Evolutionary conservation across 805 yeast species (phyloP).

Genomic region (Kodamaea kakaduensis): DNA sequence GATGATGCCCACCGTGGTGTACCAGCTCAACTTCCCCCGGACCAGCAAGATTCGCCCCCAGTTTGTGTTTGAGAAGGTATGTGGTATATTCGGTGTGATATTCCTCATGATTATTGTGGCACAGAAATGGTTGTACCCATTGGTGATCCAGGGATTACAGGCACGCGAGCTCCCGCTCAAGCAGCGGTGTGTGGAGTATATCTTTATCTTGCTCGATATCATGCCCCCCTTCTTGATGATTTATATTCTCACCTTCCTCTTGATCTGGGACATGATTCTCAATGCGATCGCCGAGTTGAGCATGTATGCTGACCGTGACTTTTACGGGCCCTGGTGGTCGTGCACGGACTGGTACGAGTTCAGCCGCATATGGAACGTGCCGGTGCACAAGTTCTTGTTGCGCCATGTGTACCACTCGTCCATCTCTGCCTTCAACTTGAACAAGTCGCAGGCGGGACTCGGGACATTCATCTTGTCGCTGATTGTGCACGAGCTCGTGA

Average conservation of each 20-base stretch:
- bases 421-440: slow-evolving; percentile 67
- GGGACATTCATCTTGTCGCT: slow-evolving; percentile 78
- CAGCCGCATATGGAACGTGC: slow-evolving; percentile 90
- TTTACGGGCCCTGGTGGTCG: slow-evolving; percentile 98
- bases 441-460: slow-evolving; percentile 65
- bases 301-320: slow-evolving; percentile 81
- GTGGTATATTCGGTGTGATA: slow-evolving; percentile 86
- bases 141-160: slow-evolving; percentile 56
- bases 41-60: slow-evolving; percentile 63
- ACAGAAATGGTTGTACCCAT: slow-evolving; percentile 70
- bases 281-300: slow-evolving; percentile 89
- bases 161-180: slow-evolving; percentile 47
- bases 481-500: slow-evolving; percentile 83
- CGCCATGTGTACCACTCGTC: slow-evolving; percentile 94
- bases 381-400: slow-evolving; percentile 83
- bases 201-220: slow-evolving; percentile 62
- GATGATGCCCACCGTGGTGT: slow-evolving; percentile 86
- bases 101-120: slow-evolving; percentile 77
- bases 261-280: slow-evolving; percentile 93
- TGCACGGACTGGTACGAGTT: slow-evolving; percentile 91
- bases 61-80: slow-evolving; percentile 63
- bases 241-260: slow-evolving; percentile 74
- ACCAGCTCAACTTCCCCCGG: slow-evolving; percentile 79
- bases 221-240: slow-evolving; percentile 75
- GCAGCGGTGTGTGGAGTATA: slow-evolving; percentile 46